Base-by-base conservation (phyloP, 345 rosid species). In the Brassica rapa region DNA sequence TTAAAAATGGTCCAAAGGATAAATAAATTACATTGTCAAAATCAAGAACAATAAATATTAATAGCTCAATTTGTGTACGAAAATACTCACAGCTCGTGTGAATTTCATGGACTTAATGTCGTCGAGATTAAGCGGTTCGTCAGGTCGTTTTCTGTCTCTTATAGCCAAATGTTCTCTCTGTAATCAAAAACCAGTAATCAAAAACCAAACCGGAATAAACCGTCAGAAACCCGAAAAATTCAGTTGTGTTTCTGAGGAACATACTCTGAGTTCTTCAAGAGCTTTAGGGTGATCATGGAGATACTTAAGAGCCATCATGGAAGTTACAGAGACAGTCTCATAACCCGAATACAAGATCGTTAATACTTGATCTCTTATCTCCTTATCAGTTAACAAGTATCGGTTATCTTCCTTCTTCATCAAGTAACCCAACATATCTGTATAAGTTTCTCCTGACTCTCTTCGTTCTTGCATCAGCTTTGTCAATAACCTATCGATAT, bases 281-380 rank as follows among this genome's bases (percentile, higher is more conserved):
- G 85, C 93, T 62, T 43, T 68, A 2, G 91, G 97, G 68, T 90
- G 89, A 83, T 91, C 94, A 72, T 91, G 96, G 23, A 90, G 87
- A 69, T 91, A 93, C 86, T 91, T 93, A 69, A 93, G 81, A 35
- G 93, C 92, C 98, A 91, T 93, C 97, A 91, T 93, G 1, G 96
- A 84, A 8, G 97, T 91, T 24, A 93, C 90, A 6, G 97, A 93
- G 24, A 91, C 92, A 30, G 94, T 93, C 77, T 93, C 98, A 51
- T 86, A 90, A 55, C 97, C 96, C 1, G 98, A 91, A 74, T 90
- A 87, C 77, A 88, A 69, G 24, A 93, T 84, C n/a, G 98, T 88
- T 46, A 93, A 90, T 1, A 93, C 80, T 77, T 91, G 98, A 84
- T 90, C 97, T 14, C 89, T 82, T 23, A 91, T 88, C 81, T 91